Evolutionary conservation across 352 stramenopile species (phyloP).

Genomic region (Globisporangium takayamanum): DNA sequence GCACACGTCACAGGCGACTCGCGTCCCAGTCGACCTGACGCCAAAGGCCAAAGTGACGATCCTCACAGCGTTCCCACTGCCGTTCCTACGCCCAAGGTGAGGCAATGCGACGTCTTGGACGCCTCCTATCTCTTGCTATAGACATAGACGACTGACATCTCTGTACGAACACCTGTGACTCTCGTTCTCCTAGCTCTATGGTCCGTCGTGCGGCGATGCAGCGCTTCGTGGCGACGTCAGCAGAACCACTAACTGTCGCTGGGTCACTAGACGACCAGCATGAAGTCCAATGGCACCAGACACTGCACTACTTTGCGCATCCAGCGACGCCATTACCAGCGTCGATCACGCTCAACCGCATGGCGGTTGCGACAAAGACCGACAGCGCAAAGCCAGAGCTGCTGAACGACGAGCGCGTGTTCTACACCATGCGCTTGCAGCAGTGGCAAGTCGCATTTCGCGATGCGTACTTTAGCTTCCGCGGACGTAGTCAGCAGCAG

Average conservation of each 20-base stretch:
- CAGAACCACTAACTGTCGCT: not conserved
- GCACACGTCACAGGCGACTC: constrained; percentile 19
- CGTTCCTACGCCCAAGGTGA: constrained; percentile 56
- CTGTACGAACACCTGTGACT: too few species aligned
- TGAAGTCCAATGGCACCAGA: constrained; percentile 52
- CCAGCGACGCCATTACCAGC: constrained; percentile 43
- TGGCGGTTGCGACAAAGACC: constrained; percentile 19
- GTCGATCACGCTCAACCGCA: constrained; percentile 40
- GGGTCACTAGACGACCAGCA: constrained; percentile 3
- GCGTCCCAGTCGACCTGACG: constrained; percentile 49
- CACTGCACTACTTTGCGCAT: constrained; percentile 63
- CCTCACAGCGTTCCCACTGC: constrained; percentile 54
- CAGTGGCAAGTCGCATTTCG: constrained; percentile 67
- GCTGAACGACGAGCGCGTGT: constrained; percentile 48
- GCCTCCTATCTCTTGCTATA: not conserved
- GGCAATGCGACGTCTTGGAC: not conserved
- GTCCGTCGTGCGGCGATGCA: constrained; percentile 30
- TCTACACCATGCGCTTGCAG: constrained; percentile 47
- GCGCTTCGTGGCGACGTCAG: constrained; percentile 14
- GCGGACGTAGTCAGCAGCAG: constrained; percentile 4
- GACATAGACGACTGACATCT: too few species aligned
- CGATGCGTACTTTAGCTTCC: constrained; percentile 62
- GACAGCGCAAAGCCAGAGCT: constrained; percentile 23
- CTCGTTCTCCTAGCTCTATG: constrained; percentile 18
- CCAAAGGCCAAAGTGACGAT: constrained; percentile 56